Percentiles rank a stretch among this genome's conserved stretches.
Evolutionary conservation across 1,139 yeast species (phyloP).

Genomic region (Fermentozyma sake): DNA sequence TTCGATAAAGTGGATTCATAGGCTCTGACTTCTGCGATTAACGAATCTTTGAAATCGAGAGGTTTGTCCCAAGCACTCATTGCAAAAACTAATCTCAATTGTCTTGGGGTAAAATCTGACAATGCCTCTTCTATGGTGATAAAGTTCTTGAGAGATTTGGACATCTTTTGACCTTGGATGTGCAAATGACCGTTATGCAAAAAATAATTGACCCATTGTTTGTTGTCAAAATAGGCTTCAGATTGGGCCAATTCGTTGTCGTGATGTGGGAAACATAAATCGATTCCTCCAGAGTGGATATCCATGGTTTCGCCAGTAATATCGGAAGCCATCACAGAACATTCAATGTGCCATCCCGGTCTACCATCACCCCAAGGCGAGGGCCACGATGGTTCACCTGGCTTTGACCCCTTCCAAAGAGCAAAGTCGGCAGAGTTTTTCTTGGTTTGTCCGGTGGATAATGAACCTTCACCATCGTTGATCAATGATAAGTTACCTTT

Average conservation of each 20-base stretch:
- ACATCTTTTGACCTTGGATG: conserved; percentile 98
- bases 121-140: conserved; percentile 93
- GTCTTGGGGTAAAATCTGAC: conserved; percentile 64
- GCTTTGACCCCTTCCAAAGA: conserved; percentile 92
- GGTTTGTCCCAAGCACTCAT: conserved; percentile 90
- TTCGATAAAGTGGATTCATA: conserved; percentile 71
- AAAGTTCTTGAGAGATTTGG: conserved; percentile 89
- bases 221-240: conserved; percentile 84
- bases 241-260: conserved; percentile 97
- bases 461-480: conserved; percentile 94
- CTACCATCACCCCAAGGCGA: conserved; percentile 98
- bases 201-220: conserved; percentile 96
- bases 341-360: conserved; percentile 99
- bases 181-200: conserved; percentile 96
- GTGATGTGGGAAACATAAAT: conserved; percentile 98
- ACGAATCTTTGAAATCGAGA: conserved; percentile 81
- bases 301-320: conserved; percentile 80
- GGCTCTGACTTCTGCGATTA: conserved; percentile 71
- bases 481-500: conserved; percentile 82
- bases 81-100: conserved; percentile 85
- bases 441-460: conserved; percentile 54
- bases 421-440: conserved; percentile 85
- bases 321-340: conserved; percentile 98
- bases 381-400: conserved; percentile 96
- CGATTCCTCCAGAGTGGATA: conserved; percentile 96